These are phyloP conservation scores for Tuber melanosporum DNA, from an alignment of 495 filamentous ascomycete genomes.

Conservation along the genomic window DNA sequence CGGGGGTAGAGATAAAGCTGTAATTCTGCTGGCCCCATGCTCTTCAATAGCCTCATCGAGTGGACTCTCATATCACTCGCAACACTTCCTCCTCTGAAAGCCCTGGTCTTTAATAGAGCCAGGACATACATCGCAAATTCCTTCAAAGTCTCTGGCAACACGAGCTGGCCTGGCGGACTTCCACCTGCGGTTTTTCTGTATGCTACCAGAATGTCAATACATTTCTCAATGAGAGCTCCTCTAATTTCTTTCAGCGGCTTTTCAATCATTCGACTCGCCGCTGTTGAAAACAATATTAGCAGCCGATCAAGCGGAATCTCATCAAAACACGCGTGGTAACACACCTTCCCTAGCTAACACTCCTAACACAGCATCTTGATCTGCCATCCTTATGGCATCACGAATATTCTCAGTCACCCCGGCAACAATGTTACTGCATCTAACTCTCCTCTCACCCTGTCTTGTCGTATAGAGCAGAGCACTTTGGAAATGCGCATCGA, in stretches of 20 bases:
- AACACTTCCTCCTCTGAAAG: slow-evolving; percentile 88
- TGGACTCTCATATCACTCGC: slow-evolving; percentile 85
- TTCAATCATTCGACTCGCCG: slow-evolving; percentile 72
- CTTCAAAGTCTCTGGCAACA: slow-evolving; percentile 92
- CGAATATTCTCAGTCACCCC: slow-evolving; percentile 76
- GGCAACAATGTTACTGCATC: slow-evolving; percentile 88
- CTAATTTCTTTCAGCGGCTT: slow-evolving; percentile 80
- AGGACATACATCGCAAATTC: slow-evolving; percentile 97
- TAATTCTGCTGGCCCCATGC: slow-evolving; percentile 76
- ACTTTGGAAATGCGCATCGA: slow-evolving; percentile 96
- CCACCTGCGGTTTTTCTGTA: slow-evolving; percentile 85
- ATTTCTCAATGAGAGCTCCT: slow-evolving; percentile 79
- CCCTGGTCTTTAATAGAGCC: slow-evolving; percentile 81
- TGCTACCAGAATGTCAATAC: slow-evolving; percentile 84
- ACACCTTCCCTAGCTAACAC: slow-evolving; percentile 82
- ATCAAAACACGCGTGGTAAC: slow-evolving; percentile 16
- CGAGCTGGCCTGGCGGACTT: slow-evolving; percentile 85
- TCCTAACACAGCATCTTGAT: slow-evolving; percentile 85
- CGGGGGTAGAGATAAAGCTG: slow-evolving; percentile 92
- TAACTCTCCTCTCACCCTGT: slow-evolving; percentile 78
- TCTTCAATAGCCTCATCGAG: slow-evolving; percentile 82
- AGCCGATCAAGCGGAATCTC: neutral
- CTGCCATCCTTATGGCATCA: slow-evolving; percentile 82
- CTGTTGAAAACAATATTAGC: slow-evolving; percentile 42
- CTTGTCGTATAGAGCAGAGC: slow-evolving; percentile 92